Conservation (phyloP, 2,329 filamentous ascomycete species). For the Cadophora gregata region DNA sequence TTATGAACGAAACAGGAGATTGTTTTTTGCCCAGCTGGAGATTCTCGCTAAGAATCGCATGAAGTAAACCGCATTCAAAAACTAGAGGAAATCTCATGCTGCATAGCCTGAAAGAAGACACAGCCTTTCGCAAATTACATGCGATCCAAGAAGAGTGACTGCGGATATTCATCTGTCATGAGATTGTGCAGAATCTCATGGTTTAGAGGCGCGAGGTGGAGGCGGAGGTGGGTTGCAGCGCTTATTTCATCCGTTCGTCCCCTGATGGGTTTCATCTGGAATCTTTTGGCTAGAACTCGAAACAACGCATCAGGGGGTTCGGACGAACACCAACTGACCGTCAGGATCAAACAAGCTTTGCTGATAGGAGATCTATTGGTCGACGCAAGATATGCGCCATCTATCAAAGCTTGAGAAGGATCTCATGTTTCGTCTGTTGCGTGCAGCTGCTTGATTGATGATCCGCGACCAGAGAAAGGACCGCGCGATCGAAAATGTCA, state of each 20-base stretch:
- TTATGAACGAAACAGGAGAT: constrained; percentile 21
- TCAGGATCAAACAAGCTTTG: constrained; percentile 21
- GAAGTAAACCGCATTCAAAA: constrained; percentile 19
- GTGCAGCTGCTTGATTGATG: constrained; percentile 11
- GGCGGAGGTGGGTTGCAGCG: constrained; percentile 7
- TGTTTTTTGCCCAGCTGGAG: neutral
- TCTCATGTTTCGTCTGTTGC: constrained; percentile 23
- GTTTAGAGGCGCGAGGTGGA: neutral
- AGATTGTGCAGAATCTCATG: neutral
- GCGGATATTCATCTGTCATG: neutral
- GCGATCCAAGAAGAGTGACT: neutral
- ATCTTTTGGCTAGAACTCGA: constrained; percentile 25
- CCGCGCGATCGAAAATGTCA: neutral
- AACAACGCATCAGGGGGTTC: constrained; percentile 26
- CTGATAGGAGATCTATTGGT: constrained; percentile 18
- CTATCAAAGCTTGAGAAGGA: constrained; percentile 16
- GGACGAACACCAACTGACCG: constrained; percentile 26
- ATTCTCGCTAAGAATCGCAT: constrained; percentile 18
- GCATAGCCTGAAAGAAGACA: neutral
- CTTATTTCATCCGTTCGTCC: constrained; percentile 15
- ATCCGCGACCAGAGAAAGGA: neutral
- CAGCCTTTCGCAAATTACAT: constrained; percentile 4
- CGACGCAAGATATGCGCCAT: neutral
- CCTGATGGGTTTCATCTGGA: constrained; percentile 25
- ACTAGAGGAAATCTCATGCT: constrained; percentile 16